phyloP scores from a whole-genome alignment of 345 rosid species.

The Populus ilicifolia region DNA sequence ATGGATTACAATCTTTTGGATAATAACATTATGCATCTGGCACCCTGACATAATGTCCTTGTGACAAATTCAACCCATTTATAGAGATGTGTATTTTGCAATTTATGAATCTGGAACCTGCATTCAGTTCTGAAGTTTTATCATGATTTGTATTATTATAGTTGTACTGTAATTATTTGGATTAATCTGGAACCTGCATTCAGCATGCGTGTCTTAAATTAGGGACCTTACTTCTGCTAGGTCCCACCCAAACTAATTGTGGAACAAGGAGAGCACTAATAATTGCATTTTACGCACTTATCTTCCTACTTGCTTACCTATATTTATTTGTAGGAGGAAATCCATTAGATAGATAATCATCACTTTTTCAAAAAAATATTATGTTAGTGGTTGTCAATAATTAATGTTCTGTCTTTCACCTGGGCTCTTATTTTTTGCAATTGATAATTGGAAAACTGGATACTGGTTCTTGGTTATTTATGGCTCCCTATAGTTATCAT shows the following conservation, averaged over 20 bases:
- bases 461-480: background rate
- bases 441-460: background rate
- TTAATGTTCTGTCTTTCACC: background rate
- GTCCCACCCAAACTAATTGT: background rate
- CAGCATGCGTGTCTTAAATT: background rate
- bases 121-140: background rate
- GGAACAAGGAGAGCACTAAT: background rate
- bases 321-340: background rate
- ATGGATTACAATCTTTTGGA: slow-evolving; percentile 8
- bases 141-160: background rate
- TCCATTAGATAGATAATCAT: background rate
- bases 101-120: background rate
- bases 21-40: background rate
- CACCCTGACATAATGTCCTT: background rate
- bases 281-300: background rate
- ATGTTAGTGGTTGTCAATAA: background rate
- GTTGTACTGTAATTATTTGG: background rate
- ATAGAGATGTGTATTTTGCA: background rate
- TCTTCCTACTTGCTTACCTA: background rate
- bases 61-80: background rate
- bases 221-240: background rate
- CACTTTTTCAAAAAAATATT: background rate
- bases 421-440: background rate
- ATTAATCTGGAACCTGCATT: background rate
- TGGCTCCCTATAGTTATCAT: background rate